A percentile compares a stretch with the other conserved stretches of the same genome.
Evolutionary conservation across 257 asterid species (phyloP).

Genomic region (Penstemon newberryi): DNA sequence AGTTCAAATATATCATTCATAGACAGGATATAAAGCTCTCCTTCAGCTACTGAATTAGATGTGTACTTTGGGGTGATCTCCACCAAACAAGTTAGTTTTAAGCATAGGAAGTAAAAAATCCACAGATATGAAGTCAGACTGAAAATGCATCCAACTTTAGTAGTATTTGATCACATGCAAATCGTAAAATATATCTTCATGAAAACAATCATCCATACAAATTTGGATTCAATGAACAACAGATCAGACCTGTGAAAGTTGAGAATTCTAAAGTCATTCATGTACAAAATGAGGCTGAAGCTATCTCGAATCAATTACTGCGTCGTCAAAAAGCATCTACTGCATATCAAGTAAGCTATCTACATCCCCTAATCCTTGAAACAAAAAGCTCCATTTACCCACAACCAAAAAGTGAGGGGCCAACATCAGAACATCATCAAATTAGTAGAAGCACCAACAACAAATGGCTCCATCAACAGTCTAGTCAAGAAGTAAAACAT

Average conservation of each 20-base stretch:
- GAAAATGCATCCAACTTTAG: slow-evolving; percentile 23
- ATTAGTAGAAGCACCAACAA: slow-evolving; percentile 82
- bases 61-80: not conserved
- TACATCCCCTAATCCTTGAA: slow-evolving; percentile 4
- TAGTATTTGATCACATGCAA: slow-evolving; percentile 21
- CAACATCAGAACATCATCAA: slow-evolving; percentile 75
- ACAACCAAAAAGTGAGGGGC: slow-evolving; percentile 3
- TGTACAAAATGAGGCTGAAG: slow-evolving; percentile 20
- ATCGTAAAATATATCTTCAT: slow-evolving; percentile 21
- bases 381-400: slow-evolving; percentile 9
- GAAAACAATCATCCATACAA: slow-evolving; percentile 22
- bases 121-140: slow-evolving; percentile 19
- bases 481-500: slow-evolving; percentile 90
- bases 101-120: not conserved
- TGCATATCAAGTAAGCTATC: slow-evolving; percentile 17
- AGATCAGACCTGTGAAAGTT: slow-evolving; percentile 37
- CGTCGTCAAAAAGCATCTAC: slow-evolving; percentile 12
- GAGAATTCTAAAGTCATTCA: slow-evolving; percentile 17
- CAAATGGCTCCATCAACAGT: slow-evolving; percentile 88
- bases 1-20: not conserved
- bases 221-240: slow-evolving; percentile 27
- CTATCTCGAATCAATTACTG: slow-evolving; percentile 14
- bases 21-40: not conserved
- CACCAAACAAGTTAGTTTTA: not conserved
- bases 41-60: not conserved